phyloP scores from a whole-genome alignment of 2,329 filamentous ascomycete genomes.

The Hypoxylon sp. region DNA sequence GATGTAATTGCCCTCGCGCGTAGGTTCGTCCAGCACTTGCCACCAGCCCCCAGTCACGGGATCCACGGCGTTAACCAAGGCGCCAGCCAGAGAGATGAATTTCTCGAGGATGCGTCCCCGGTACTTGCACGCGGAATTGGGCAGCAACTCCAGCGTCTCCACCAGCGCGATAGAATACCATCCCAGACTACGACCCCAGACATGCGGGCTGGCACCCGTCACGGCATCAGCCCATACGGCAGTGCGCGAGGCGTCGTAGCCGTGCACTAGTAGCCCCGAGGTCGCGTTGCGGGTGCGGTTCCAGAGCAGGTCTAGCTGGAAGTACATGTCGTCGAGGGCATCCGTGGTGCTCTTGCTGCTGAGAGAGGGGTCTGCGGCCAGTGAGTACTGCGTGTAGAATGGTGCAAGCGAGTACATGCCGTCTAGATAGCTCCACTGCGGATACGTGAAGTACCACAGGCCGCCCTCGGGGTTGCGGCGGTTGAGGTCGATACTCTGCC shows the following conservation, averaged over 20 bases:
- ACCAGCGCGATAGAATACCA: conserved; percentile 59
- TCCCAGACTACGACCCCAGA: conserved; percentile 58
- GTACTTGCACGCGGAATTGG: conserved; percentile 21
- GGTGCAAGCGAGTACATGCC: conserved; percentile 66
- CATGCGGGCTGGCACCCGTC: conserved; percentile 57
- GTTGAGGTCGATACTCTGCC: conserved; percentile 52
- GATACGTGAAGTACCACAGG: conserved; percentile 61
- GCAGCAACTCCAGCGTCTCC: conserved; percentile 55
- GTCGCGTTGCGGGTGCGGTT: conserved; percentile 44
- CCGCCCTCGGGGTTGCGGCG: conserved; percentile 56
- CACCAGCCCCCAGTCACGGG: conserved; percentile 57
- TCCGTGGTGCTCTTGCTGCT: conserved; percentile 10
- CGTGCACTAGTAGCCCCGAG: conserved; percentile 55
- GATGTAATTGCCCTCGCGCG: conserved; percentile 55
- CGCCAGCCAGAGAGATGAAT: conserved; percentile 46
- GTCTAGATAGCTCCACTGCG: conserved; percentile 68
- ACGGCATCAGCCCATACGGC: conserved; percentile 56
- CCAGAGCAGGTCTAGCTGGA: conserved; percentile 54
- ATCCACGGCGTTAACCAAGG: conserved; percentile 50
- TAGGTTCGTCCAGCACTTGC: conserved; percentile 55
- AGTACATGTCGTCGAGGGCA: conserved; percentile 50
- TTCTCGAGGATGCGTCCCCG: conserved; percentile 40
- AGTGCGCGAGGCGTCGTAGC: conserved; percentile 55
- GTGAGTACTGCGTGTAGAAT: conserved; percentile 56
- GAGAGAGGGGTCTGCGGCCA: conserved; percentile 28